These are phyloP conservation scores for Rosa persica DNA, from an alignment of 306 rosid genomes.

Conservation along the genomic window DNA sequence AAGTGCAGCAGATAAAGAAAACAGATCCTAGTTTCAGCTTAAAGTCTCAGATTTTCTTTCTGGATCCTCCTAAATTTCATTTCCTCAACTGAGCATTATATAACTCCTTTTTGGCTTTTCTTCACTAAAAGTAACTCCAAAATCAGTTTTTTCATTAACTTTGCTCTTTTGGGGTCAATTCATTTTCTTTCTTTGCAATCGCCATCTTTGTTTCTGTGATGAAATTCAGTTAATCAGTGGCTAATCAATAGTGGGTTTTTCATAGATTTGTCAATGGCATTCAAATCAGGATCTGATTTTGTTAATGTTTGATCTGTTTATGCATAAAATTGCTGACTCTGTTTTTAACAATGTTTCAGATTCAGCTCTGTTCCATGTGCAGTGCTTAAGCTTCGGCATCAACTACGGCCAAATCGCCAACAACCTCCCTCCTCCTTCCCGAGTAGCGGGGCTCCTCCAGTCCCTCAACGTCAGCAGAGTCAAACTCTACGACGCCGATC, in stretches of 20 bases:
- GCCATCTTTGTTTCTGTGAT: conserved; percentile 6
- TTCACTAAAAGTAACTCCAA: neutral
- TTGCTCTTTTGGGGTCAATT: neutral
- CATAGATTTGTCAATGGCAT: neutral
- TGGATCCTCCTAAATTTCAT: conserved; percentile 8
- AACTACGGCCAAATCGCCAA: conserved; percentile 90
- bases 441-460: conserved; percentile 54
- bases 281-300: neutral
- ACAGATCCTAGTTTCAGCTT: neutral
- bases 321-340: neutral
- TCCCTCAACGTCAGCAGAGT: conserved; percentile 64
- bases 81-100: neutral
- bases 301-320: neutral
- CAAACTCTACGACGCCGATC: conserved; percentile 90
- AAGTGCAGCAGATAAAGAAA: conserved; percentile 4
- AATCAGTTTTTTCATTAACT: neutral
- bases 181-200: neutral
- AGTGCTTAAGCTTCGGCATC: conserved; percentile 58
- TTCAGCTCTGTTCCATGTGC: conserved; percentile 33
- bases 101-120: conserved; percentile 4
- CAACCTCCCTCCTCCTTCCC: conserved; percentile 68
- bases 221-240: neutral
- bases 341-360: conserved; percentile 42
- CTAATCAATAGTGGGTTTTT: neutral
- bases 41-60: conserved; percentile 2